Conservation (phyloP, 371 early-diverging fungal genomes). For the Smittium culicis region DNA sequence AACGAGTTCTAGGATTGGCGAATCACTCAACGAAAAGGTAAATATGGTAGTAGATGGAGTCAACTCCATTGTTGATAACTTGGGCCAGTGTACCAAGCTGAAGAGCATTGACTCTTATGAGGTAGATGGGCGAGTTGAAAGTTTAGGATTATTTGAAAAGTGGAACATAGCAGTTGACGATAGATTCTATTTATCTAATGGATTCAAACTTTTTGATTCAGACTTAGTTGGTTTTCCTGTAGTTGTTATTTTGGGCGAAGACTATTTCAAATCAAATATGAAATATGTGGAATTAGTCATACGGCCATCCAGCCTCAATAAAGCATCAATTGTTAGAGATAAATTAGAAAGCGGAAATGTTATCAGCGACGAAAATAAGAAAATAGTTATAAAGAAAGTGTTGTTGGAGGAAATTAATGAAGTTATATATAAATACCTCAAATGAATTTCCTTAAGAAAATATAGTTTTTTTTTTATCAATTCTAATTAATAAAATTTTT, state of each 20-base stretch:
- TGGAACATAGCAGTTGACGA: slow-evolving; percentile 9
- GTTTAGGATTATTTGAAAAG: neutral
- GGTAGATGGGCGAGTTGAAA: neutral
- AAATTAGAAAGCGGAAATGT: too few species aligned
- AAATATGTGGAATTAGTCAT: neutral
- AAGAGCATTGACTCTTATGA: neutral
- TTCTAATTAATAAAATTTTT: too few species aligned
- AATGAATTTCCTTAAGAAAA: too few species aligned
- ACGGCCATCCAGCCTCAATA: neutral
- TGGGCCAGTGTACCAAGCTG: neutral
- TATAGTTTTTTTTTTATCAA: too few species aligned
- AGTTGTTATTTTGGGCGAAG: slow-evolving; percentile 23
- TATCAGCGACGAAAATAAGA: too few species aligned
- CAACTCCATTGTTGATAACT: neutral
- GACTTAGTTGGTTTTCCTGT: slow-evolving; percentile 26
- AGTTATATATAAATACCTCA: too few species aligned
- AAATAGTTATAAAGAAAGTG: too few species aligned
- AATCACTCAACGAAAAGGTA: neutral
- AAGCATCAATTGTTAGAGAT: too few species aligned
- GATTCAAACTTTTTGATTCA: slow-evolving; percentile 23
- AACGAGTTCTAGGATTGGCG: neutral
- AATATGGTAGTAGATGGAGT: neutral
- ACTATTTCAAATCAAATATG: slow-evolving; percentile 29
- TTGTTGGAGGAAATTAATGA: too few species aligned
- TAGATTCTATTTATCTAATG: slow-evolving; percentile 7